Evolutionary conservation across 768 basidiomycete genomes (phyloP), one percentile per base, ranked within the genome.

Genomic region (Rhodotorula sphaerocarpa): DNA sequence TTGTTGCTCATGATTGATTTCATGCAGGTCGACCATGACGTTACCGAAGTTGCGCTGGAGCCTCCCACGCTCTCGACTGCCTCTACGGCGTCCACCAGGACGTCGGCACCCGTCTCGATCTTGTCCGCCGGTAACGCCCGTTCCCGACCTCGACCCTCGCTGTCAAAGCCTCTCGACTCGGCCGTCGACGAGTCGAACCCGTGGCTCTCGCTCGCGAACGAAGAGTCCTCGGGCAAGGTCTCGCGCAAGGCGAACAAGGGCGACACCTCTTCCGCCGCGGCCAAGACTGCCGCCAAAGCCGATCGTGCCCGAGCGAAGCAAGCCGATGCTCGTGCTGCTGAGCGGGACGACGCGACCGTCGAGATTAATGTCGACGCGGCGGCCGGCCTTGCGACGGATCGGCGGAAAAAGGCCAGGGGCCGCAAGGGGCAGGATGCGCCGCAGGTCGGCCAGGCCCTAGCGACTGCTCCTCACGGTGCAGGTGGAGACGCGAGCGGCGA

Each of bases 241-340:
- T 77, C 83, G 0, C 82, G 83, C 63, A 89, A 86, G 74, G 82
- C 81, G 65, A 92, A 90, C 74, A 82, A 85, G 61, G 79, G 81
- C 67, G 90, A 88, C 70, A 80, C 81, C 63, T 86, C 84, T 67
- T 48, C 54, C 30, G 52, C 53, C 12, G 65, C 55, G 6, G 57
- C 66, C 11, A 67, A 67, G 52, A 33, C 63, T 14, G 63, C 66
- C 2, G 50, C 30, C 33, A 70, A 70, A 57, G 70, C 60, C 18
- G 54, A 53, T 3, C 59, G 62, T 7, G 64, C 66, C 25, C 66
- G 69, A 21, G 76, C 75, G 69, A 87, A 85, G 70, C 76, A 77
- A 25, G 79, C 76, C 3, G 84, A 82, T 28, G 84, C 81, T 50
- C 79, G 79, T 62, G 82, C 81, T 60, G 80, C 80, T 57, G 82